Percentiles rank a stretch among this genome's conserved stretches.
Conservation (phyloP, 306 rosid genomes). For the Acacia acuminata region DNA sequence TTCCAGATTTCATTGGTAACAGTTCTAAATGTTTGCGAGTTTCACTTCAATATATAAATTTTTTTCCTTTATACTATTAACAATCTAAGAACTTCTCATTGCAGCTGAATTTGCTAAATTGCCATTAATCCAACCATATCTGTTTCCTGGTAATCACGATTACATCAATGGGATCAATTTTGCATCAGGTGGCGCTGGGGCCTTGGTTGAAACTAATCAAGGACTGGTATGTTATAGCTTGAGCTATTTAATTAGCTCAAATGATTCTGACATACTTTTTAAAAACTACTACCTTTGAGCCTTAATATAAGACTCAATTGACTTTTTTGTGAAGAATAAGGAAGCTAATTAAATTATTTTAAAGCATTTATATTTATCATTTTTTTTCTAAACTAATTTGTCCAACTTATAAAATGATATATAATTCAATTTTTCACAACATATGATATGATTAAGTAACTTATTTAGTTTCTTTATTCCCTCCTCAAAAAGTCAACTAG, state of each 20-base stretch:
- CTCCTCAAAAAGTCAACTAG: no score
- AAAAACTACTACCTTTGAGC: rapidly evolving
- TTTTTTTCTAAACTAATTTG: no score
- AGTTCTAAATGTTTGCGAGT: neutral
- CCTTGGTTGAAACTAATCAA: constrained; percentile 47
- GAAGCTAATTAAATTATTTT: no score
- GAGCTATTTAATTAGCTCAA: neutral
- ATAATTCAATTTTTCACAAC: no score
- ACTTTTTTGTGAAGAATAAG: no score
- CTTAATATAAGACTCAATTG: no score
- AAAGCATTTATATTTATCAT: no score
- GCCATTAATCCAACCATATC: constrained; percentile 45
- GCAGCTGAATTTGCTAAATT: constrained; percentile 64
- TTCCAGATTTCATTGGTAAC: constrained; percentile 54
- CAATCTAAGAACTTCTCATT: neutral
- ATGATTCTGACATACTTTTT: neutral
- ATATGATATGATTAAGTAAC: no score
- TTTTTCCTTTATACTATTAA: neutral
- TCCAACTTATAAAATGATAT: no score
- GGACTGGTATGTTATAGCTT: constrained; percentile 36
- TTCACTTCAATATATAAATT: neutral
- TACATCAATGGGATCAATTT: constrained; percentile 59
- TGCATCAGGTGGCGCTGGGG: constrained; percentile 76
- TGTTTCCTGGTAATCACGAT: constrained; percentile 39
- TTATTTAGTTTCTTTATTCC: no score